Evolutionary conservation across 805 yeast species (phyloP), one percentile per base, ranked within the genome.

Genomic region (Teunomyces stri): DNA sequence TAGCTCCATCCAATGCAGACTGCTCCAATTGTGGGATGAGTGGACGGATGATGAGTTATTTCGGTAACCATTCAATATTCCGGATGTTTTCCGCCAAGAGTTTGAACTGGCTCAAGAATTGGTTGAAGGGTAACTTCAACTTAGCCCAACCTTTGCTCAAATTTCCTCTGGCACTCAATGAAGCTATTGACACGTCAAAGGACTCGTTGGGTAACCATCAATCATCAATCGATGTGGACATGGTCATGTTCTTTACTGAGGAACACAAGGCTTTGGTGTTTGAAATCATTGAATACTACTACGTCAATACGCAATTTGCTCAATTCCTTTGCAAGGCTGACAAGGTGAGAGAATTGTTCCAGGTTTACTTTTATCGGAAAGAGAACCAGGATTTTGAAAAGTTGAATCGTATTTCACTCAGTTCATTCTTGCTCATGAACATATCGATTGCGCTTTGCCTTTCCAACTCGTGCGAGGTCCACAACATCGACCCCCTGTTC

Each of bases 381-480:
- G 10, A n/a, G n/a, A 12, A 36, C 20, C 42, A 48, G 42, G 25
- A 44, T 20, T n/a, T 16, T 4, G 25, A 25, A 5, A 29, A 21
- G 20, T 30, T 43, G 11, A 35, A 30, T 5, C 10, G 36, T 4
- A 20, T 40, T 5, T n/a, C 49, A 5, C 44, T 46, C 18, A 51
- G 56, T 13, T 58, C 57, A 29, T 49, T 50, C 33, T 53, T 58
- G 56, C 40, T 58, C 42, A 58, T 58, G 62, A 47, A 43, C 29
- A 25, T 55, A 31, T 49, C 48, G 1, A 13, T 56, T 27, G 44
- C 52, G n/a, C 33, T 57, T 10, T 43, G 51, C 18, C 42, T 55
- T 2, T 16, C 36, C 28, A 44, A 44, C 18, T 18, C 21, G 22
- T 16, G 38, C 3, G 47, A 50, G 2, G 50, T 48, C 4, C 45